Evolutionary conservation across 805 yeast species (phyloP), one percentile per base, ranked within the genome.

Genomic region (Metschnikowia peoriensis): DNA sequence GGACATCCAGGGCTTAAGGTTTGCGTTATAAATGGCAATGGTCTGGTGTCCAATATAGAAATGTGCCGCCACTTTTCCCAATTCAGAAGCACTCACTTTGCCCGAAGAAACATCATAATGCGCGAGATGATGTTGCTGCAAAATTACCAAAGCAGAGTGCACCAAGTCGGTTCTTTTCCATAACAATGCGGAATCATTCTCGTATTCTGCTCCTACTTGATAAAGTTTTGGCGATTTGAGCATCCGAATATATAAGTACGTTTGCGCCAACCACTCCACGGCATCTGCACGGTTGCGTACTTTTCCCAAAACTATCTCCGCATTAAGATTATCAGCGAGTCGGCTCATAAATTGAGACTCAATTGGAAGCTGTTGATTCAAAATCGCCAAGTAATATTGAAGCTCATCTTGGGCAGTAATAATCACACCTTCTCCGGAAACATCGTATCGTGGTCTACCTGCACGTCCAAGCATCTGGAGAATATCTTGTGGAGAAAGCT

Each of bases 391-490:
- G 63, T 91, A 93, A 65, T 90, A 92, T 58, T 89, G 93, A 15
- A 93, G 78, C 61, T 91, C 96, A 17, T 85, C 84, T 53, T 89
- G 94, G 0, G 92, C 79, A 0, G 98, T 94, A 46, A 93, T 89
- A 34, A 93, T 89, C 3, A 93, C 84, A 72, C 98, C 99, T 61
- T 89, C 96, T 62, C 99, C 99, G 62, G 84, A 82, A 15, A 84
- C 83, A 67, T 93, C 99, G 69, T 87, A 94, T 49, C 97, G 78
- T 0, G 99, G 99, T 69, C 99, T 80, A 60, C 98, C 98, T 16
- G 98, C 98, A 73, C 98, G 83, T 38, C 98, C 98, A n/a, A 93
- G 76, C 98, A 93, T 93, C 70, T 93, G 99, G 9, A 93, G 68
- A 38, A 93, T 86, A 70, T 94, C 98, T 62, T 93, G 99, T 0